Percentiles rank a stretch among this genome's conserved stretches.
Conservation (phyloP, 148 eudicot species). For the Spergularia bocconei region DNA sequence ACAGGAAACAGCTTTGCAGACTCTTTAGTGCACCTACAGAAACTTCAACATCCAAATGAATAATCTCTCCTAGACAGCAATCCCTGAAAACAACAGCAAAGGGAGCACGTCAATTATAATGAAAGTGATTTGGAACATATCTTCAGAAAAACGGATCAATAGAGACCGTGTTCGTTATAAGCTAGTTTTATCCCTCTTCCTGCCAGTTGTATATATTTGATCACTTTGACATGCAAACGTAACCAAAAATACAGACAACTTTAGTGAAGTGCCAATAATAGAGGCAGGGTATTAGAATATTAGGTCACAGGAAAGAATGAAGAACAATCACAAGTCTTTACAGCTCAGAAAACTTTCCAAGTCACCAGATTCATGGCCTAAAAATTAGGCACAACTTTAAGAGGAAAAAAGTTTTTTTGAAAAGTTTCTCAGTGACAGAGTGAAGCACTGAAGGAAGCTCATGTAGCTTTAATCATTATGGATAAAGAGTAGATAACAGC, state of each 20-base stretch:
- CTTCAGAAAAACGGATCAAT: background rate
- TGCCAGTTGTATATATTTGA: background rate
- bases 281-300: no score
- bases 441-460: background rate
- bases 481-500: background rate
- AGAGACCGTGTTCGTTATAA: background rate
- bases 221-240: background rate
- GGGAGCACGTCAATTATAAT: background rate
- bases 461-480: slow-evolving; percentile 1
- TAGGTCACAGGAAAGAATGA: background rate
- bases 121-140: background rate
- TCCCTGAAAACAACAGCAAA: slow-evolving; percentile 44
- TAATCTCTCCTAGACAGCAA: slow-evolving; percentile 58
- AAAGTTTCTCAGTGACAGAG: background rate
- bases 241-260: no score
- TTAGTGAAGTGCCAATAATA: no score
- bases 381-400: background rate
- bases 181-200: background rate
- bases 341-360: background rate
- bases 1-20: slow-evolving; percentile 29
- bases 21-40: slow-evolving; percentile 19
- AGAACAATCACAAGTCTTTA: background rate
- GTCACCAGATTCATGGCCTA: background rate
- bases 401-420: background rate
- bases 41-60: slow-evolving; percentile 31